Evolutionary conservation across 768 basidiomycete genomes (phyloP), one percentile per base, ranked within the genome.

Genomic region (Pleurotus pulmonarius): DNA sequence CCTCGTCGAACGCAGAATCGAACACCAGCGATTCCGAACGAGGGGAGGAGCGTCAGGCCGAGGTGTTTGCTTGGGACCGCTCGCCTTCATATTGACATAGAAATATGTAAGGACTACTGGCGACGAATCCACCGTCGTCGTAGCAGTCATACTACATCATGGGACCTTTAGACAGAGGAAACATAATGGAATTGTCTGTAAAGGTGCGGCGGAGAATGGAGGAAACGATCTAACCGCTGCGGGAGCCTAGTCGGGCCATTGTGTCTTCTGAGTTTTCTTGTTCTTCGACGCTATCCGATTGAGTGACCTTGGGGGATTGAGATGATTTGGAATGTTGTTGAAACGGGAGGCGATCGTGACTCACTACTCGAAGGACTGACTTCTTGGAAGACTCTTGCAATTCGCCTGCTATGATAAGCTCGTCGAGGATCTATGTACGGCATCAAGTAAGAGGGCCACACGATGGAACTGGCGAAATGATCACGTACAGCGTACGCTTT

Each of bases 341-440:
- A 16, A 18, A 22, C 29, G 3, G 29, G 7, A 29, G 22, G 3
- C 8, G 56, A 24, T 39, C 12, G 25, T 13, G 13, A 69, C 73
- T 39, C 63, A 85, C 83, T 66, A 84, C 83, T 49, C 83, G 79
- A 15, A 90, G 69, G 2, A 87, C 84, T 2, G 77, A 79, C 55
- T 82, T 81, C 75, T 88, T 94, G 16, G 90, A 94, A 0, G 94
- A 88, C 67, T 98, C 96, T 71, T 94, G 91, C 62, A 98, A 74
- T 71, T 98, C 96, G 43, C 96, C 96, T 11, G 92, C 88, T 26
- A 97, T 88, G 61, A 98, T 85, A 43, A 98, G 79, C 69, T 98
- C 95, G 65, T 98, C 96, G 38, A 98, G 74, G 57, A 98, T 84
- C 88, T 91, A 47, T 43, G 39, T 49, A 40, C 46, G 46, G 24